A percentile compares a stretch with the other conserved stretches of the same genome.
Conservation (phyloP, 306 rosid species). For the Macrotyloma uniflorum region DNA sequence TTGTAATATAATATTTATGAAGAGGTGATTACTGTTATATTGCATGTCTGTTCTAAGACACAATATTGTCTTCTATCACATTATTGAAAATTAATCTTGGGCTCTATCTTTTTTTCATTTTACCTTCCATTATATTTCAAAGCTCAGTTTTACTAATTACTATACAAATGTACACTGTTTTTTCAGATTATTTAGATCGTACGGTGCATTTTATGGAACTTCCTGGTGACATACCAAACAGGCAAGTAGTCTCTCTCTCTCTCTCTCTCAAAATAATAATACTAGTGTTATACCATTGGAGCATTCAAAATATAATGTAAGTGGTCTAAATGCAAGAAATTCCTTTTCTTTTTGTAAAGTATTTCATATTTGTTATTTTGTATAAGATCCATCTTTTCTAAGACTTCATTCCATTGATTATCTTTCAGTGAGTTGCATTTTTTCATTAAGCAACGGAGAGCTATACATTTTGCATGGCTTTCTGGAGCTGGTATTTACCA, state of each 20-base stretch:
- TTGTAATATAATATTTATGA: slow-evolving; percentile 2
- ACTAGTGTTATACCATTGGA: background rate
- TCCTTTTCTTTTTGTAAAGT: background rate
- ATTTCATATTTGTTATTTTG: slow-evolving; percentile 18
- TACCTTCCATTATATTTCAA: slow-evolving; percentile 1
- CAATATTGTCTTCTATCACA: slow-evolving; percentile 20
- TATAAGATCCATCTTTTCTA: slow-evolving; percentile 12
- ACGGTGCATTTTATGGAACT: slow-evolving; percentile 96
- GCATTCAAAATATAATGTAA: slow-evolving; percentile 22
- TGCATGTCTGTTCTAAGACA: background rate
- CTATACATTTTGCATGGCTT: slow-evolving; percentile 98
- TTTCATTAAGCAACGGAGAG: slow-evolving; percentile 95
- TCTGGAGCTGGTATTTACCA: slow-evolving; percentile 99
- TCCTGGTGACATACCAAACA: slow-evolving; percentile 94
- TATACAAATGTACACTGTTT: slow-evolving; percentile 68
- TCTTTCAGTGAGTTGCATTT: slow-evolving; percentile 87
- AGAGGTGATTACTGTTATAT: slow-evolving; percentile 17
- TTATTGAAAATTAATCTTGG: slow-evolving; percentile 27
- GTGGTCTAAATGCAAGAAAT: background rate
- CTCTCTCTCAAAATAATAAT: background rate
- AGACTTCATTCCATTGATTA: slow-evolving; percentile 34
- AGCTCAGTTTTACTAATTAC: slow-evolving; percentile 28
- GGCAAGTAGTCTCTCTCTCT: slow-evolving; percentile 50
- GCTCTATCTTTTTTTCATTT: background rate
- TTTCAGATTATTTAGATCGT: slow-evolving; percentile 79